Conservation (phyloP, 1,284 basidiomycete species). For the Ustilago tritici region DNA sequence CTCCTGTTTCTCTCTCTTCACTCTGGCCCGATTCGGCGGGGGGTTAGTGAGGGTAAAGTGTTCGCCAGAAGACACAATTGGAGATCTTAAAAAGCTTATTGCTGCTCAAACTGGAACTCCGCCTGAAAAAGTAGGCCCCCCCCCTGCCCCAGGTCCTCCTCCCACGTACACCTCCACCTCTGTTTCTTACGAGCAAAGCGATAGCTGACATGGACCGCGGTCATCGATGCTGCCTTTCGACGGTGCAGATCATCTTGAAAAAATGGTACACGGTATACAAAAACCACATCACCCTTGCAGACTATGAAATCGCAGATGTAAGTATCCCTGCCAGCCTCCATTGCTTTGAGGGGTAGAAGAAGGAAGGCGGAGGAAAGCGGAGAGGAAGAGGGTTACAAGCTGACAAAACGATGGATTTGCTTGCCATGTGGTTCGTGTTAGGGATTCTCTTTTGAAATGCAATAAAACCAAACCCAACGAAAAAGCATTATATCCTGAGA, state of each 20-base stretch:
- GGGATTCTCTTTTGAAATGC: conserved; percentile 53
- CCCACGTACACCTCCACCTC: background rate
- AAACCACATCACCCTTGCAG: conserved; percentile 83
- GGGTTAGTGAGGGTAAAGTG: conserved; percentile 65
- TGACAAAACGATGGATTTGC: background rate
- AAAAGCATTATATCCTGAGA: background rate
- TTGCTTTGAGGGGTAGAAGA: background rate
- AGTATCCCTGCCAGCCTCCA: conserved; percentile 4
- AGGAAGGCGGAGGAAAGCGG: background rate
- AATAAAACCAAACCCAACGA: conserved; percentile 8
- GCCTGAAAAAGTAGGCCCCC: conserved; percentile 69
- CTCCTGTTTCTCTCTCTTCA: background rate
- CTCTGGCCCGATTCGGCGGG: background rate
- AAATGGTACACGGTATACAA: conserved; percentile 78
- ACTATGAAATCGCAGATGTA: conserved; percentile 77
- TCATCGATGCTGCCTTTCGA: background rate
- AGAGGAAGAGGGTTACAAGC: background rate
- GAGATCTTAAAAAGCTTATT: conserved; percentile 95
- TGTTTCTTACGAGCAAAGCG: background rate
- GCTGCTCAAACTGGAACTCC: conserved; percentile 95
- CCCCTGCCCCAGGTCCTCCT: background rate
- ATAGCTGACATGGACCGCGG: background rate
- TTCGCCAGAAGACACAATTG: conserved; percentile 89
- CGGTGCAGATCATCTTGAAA: conserved; percentile 85
- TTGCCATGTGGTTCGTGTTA: background rate